A percentile compares a stretch with the other conserved stretches of the same genome.
These are phyloP conservation scores for Clausena lansium DNA, from an alignment of 345 rosid species.

Conservation along the genomic window DNA sequence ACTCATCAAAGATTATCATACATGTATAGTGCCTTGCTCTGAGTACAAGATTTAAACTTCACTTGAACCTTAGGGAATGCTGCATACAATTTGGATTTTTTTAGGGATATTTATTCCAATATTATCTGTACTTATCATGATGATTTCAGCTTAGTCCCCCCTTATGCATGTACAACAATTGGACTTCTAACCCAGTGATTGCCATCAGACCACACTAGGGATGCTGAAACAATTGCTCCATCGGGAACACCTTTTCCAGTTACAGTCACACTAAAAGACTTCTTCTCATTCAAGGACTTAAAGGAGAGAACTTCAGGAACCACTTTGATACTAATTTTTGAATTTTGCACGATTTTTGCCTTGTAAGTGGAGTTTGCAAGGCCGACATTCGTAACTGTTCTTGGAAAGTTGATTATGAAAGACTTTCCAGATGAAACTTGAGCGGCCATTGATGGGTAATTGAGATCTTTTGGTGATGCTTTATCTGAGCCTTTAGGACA, in stretches of 20 bases:
- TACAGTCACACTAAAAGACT: slow-evolving; percentile 27
- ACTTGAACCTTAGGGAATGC: not conserved
- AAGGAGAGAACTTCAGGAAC: slow-evolving; percentile 30
- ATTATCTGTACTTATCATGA: too few species aligned
- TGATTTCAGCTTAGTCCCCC: too few species aligned
- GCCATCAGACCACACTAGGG: slow-evolving; percentile 43
- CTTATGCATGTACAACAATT: slow-evolving; percentile 19
- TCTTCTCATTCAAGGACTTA: slow-evolving; percentile 21
- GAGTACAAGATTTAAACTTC: not conserved
- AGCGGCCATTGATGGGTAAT: slow-evolving; percentile 37
- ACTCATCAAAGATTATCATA: too few species aligned
- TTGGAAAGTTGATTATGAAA: slow-evolving; percentile 20
- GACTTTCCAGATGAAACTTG: not conserved
- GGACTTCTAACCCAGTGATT: slow-evolving; percentile 35
- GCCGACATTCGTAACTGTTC: slow-evolving; percentile 44
- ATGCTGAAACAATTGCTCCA: slow-evolving; percentile 19
- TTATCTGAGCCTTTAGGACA: slow-evolving; percentile 14
- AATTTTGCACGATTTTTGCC: slow-evolving; percentile 6
- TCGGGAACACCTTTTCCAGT: slow-evolving; percentile 19
- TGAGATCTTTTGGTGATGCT: slow-evolving; percentile 24
- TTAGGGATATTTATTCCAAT: too few species aligned
- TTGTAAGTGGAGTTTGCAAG: slow-evolving; percentile 30
- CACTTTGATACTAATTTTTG: slow-evolving; percentile 21
- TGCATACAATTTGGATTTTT: not conserved
- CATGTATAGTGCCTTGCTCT: too few species aligned